A percentile compares a stretch with the other conserved stretches of the same genome.
These are phyloP conservation scores for Cryomyces minteri DNA, from an alignment of 495 filamentous ascomycete species.

Conservation along the genomic window DNA sequence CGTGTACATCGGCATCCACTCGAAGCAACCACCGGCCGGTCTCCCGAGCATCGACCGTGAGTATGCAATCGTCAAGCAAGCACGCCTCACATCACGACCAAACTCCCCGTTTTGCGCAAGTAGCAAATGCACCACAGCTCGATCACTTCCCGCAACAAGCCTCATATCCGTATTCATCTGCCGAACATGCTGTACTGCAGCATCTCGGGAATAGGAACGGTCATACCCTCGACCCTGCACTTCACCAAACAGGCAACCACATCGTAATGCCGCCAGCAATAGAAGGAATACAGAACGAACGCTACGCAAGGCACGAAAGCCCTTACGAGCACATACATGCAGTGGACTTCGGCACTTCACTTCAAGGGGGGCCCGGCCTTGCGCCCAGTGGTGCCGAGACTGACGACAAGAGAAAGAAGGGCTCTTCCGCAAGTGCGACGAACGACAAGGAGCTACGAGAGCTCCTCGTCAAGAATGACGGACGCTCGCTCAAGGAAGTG, in stretches of 20 bases:
- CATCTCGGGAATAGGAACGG: too few species aligned
- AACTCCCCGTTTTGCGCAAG: not conserved
- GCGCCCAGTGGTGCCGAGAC: slow-evolving; percentile 24
- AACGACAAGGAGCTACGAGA: slow-evolving; percentile 87
- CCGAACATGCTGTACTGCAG: too few species aligned
- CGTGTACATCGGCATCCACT: slow-evolving; percentile 35
- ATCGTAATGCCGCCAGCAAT: too few species aligned
- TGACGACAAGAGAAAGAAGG: slow-evolving; percentile 45
- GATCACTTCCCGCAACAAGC: not conserved
- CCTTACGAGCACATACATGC: too few species aligned
- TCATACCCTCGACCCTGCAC: too few species aligned
- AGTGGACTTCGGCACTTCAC: too few species aligned
- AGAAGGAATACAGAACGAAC: too few species aligned
- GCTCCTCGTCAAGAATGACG: slow-evolving; percentile 56
- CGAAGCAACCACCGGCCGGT: slow-evolving; percentile 45
- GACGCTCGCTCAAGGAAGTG: slow-evolving; percentile 61
- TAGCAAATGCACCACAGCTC: not conserved
- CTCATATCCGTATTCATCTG: too few species aligned
- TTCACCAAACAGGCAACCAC: too few species aligned
- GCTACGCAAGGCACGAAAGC: too few species aligned
- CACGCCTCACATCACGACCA: slow-evolving; percentile 3
- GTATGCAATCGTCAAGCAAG: not conserved
- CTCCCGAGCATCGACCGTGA: slow-evolving; percentile 47
- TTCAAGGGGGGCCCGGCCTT: not conserved
- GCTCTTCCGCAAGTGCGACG: slow-evolving; percentile 53